These are phyloP conservation scores for Saccharomyces paradoxus DNA, from an alignment of 805 yeast genomes.

Conservation along the genomic window DNA sequence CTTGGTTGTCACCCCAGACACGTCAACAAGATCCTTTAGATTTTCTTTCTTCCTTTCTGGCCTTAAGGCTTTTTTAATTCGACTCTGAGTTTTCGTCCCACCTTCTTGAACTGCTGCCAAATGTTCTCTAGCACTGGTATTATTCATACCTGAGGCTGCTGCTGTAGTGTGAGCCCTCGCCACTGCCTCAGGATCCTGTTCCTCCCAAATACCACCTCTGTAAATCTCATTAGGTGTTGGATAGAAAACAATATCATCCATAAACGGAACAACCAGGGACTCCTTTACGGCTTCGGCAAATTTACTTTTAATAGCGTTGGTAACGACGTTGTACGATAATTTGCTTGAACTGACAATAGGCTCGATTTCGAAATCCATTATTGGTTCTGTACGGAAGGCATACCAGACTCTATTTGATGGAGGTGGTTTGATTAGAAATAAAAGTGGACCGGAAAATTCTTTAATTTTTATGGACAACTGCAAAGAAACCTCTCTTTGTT, in stretches of 20 bases:
- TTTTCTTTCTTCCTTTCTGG: neutral
- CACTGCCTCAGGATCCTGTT: constrained; percentile 5
- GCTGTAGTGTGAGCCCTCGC: neutral
- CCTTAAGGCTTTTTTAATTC: neutral
- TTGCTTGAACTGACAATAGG: constrained; percentile 87
- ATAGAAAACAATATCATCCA: constrained; percentile 79
- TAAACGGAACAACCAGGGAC: constrained; percentile 72
- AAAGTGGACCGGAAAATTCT: constrained; percentile 63
- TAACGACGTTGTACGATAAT: constrained; percentile 67
- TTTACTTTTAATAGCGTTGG: constrained; percentile 69
- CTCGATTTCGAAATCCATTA: constrained; percentile 65
- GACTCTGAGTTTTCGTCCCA: neutral
- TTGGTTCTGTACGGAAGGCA: constrained; percentile 72
- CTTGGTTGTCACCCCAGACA: neutral
- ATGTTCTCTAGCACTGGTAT: neutral
- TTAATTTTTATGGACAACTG: constrained; percentile 61
- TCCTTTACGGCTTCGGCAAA: constrained; percentile 73
- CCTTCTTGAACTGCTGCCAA: neutral
- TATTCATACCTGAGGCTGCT: neutral
- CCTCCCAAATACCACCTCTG: constrained; percentile 89
- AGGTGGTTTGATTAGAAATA: constrained; percentile 71
- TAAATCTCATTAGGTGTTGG: constrained; percentile 60
- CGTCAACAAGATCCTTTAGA: constrained; percentile 2
- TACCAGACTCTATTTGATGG: constrained; percentile 92
- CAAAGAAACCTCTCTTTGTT: constrained; percentile 66